Evolutionary conservation across 2,329 filamentous ascomycete species (phyloP).

Genomic region (Fusarium verticillioides): DNA sequence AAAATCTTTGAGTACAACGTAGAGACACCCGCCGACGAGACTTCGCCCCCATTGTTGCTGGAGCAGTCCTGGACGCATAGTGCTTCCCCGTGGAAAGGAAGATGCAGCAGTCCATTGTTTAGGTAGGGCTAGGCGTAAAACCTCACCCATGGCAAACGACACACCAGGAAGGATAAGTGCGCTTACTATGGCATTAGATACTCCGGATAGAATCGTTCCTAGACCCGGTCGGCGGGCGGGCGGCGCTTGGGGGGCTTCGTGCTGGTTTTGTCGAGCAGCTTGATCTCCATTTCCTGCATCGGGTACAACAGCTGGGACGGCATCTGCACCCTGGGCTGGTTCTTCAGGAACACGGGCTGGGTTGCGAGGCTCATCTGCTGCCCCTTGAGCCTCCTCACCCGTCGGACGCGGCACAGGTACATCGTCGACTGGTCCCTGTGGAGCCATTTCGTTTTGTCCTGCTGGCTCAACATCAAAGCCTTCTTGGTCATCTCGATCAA

Average conservation of each 20-base stretch:
- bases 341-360: slow-evolving; percentile 3
- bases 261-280: slow-evolving; percentile 32
- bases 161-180: slow-evolving; percentile 83
- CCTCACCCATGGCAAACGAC: slow-evolving; percentile 80
- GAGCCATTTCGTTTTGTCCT: slow-evolving; percentile 23
- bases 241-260: slow-evolving; percentile 51
- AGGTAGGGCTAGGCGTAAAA: slow-evolving; percentile 76
- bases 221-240: slow-evolving; percentile 50
- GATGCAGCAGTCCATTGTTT: slow-evolving; percentile 68
- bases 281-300: slow-evolving; percentile 6
- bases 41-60: slow-evolving; percentile 90
- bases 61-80: slow-evolving; percentile 71
- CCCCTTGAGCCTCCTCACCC: slow-evolving; percentile 4
- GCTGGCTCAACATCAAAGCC: slow-evolving; percentile 39
- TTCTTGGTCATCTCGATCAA: slow-evolving; percentile 57
- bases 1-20: slow-evolving; percentile 82
- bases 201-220: slow-evolving; percentile 53
- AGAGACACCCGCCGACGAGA: slow-evolving; percentile 87
- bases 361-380: neutral
- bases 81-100: slow-evolving; percentile 37
- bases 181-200: slow-evolving; percentile 63
- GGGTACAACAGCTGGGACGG: neutral
- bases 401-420: neutral
- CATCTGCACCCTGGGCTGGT: neutral
- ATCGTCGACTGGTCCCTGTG: slow-evolving; percentile 3